phyloP scores from a whole-genome alignment of 768 basidiomycete species.

The Rhizopogon vinicolor region DNA sequence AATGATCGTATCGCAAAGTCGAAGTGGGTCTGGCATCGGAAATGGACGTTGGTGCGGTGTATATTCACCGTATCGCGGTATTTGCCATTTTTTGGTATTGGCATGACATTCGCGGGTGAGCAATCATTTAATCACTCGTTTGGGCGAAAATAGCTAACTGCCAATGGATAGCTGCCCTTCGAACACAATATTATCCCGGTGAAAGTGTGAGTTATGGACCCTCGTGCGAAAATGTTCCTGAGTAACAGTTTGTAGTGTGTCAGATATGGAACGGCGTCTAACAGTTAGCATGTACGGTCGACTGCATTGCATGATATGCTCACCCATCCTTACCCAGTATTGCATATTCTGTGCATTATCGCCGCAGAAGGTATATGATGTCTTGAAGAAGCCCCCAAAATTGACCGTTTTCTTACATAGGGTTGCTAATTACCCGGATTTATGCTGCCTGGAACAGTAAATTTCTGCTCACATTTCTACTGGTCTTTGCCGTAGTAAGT shows the following conservation, averaged over 20 bases:
- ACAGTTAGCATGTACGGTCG: too few species aligned
- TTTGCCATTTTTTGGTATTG: conserved; percentile 15
- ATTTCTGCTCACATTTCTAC: not conserved
- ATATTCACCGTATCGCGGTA: conserved; percentile 24
- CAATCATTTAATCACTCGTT: not conserved
- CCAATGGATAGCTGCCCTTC: not conserved
- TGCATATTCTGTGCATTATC: not conserved
- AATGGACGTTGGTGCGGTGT: too few species aligned
- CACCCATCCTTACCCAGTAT: not conserved
- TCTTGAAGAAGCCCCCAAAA: not conserved
- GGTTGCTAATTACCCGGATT: not conserved
- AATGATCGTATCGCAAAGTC: too few species aligned
- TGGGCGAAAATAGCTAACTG: not conserved
- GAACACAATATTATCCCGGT: not conserved
- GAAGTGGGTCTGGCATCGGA: too few species aligned
- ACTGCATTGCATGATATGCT: not conserved
- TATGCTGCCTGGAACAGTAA: not conserved
- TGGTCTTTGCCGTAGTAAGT: not conserved
- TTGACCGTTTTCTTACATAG: not conserved
- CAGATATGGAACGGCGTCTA: not conserved
- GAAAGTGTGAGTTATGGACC: not conserved
- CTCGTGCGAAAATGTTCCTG: not conserved
- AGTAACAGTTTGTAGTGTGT: not conserved
- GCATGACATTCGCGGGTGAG: not conserved
- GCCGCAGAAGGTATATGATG: not conserved